Percentiles rank a stretch among this genome's conserved stretches.
Conservation (phyloP, 1,139 yeast genomes). For the Saccharomyces hybrid region DNA sequence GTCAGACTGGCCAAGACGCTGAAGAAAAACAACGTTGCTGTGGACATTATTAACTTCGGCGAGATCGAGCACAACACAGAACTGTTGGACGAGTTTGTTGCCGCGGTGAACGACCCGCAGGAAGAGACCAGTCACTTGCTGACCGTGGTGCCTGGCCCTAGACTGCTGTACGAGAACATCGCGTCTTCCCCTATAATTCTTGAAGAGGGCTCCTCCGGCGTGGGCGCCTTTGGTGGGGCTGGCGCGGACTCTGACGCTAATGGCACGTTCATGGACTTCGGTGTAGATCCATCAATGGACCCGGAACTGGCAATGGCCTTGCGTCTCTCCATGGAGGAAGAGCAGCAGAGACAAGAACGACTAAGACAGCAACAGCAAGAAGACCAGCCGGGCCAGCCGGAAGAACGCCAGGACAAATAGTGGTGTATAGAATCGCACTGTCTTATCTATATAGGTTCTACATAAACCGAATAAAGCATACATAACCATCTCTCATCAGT, state of each 20-base stretch:
- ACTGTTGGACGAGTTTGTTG: slow-evolving; percentile 72
- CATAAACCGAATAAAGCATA: neutral
- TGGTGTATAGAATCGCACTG: neutral
- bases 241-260: slow-evolving; percentile 20
- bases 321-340: slow-evolving; percentile 38
- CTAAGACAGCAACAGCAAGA: slow-evolving; percentile 25
- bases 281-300: slow-evolving; percentile 86
- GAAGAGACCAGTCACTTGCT: slow-evolving; percentile 74
- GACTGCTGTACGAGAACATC: slow-evolving; percentile 43
- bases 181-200: slow-evolving; percentile 31
- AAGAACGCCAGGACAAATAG: neutral
- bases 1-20: slow-evolving; percentile 83
- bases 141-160: slow-evolving; percentile 86
- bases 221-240: slow-evolving; percentile 36
- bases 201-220: slow-evolving; percentile 28
- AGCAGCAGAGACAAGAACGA: slow-evolving; percentile 37
- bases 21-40: slow-evolving; percentile 88
- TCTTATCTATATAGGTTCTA: neutral
- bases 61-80: slow-evolving; percentile 74
- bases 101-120: slow-evolving; percentile 51
- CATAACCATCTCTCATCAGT: neutral
- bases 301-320: slow-evolving; percentile 96
- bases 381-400: slow-evolving; percentile 1
- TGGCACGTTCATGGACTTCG: slow-evolving; percentile 48
- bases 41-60: slow-evolving; percentile 88